Percentiles rank a stretch among this genome's conserved stretches.
Evolutionary conservation across 768 basidiomycete genomes (phyloP).

Genomic region (Amanita phalloides): DNA sequence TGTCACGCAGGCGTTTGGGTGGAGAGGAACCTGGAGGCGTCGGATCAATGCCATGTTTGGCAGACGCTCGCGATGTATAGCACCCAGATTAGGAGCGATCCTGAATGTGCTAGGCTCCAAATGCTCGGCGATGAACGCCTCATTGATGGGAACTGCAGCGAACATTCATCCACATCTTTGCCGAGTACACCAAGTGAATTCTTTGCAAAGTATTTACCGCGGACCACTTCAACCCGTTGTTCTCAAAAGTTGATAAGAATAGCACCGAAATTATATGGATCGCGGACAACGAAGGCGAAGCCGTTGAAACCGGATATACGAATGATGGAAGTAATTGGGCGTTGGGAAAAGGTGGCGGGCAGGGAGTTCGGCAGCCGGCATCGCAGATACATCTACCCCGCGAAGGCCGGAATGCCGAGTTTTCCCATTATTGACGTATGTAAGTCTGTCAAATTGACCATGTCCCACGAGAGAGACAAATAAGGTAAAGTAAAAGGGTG

Average conservation of each 20-base stretch:
- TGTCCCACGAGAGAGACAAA: background rate
- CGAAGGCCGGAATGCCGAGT: constrained; percentile 4
- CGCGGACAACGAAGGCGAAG: background rate
- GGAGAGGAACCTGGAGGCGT: background rate
- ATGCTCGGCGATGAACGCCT: background rate
- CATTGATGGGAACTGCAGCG: background rate
- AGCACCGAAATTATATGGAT: background rate
- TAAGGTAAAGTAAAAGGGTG: constrained; percentile 2
- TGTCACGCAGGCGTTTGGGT: background rate
- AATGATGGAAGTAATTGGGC: background rate
- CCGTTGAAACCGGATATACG: constrained; percentile 1
- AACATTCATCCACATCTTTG: background rate
- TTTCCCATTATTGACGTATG: constrained; percentile 2
- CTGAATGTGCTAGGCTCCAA: background rate
- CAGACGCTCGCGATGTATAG: background rate
- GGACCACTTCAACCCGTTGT: background rate
- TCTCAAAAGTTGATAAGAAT: background rate
- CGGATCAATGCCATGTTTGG: background rate
- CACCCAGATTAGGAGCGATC: background rate
- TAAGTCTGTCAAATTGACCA: constrained; percentile 1
- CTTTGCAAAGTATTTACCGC: background rate
- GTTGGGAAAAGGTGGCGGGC: background rate
- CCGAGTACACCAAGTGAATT: background rate
- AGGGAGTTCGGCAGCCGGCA: background rate
- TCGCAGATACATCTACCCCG: background rate